Conservation (phyloP, 257 asterid genomes). For the Petunia secreta region DNA sequence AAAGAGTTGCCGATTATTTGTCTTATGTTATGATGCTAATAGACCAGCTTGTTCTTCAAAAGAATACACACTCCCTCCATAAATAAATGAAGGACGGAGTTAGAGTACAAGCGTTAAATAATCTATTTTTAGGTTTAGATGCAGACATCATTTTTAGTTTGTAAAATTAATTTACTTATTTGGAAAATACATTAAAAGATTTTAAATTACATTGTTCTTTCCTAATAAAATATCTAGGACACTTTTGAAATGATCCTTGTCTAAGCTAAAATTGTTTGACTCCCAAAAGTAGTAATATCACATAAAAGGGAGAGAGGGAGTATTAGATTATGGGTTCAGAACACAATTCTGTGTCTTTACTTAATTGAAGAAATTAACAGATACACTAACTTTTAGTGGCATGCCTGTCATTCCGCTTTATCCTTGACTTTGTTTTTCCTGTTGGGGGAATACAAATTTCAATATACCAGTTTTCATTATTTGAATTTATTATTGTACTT, state of each 20-base stretch:
- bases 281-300: neutral
- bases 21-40: neutral
- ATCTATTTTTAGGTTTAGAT: neutral
- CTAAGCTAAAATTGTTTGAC: neutral
- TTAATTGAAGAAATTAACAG: constrained; percentile 8
- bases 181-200: neutral
- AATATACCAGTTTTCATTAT: neutral
- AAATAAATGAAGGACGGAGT: neutral
- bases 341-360: neutral
- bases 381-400: neutral
- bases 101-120: constrained; percentile 15
- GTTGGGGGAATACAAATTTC: neutral
- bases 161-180: neutral
- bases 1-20: neutral
- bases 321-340: constrained; percentile 10
- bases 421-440: constrained; percentile 7
- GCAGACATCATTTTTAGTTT: neutral
- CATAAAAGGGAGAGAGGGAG: neutral
- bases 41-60: constrained; percentile 6
- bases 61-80: neutral
- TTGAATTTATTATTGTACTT: neutral
- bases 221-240: neutral
- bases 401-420: neutral
- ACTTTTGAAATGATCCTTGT: neutral
- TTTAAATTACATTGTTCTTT: neutral